phyloP scores from a whole-genome alignment of 208 protist species.

The Leishmania gerbilli region DNA sequence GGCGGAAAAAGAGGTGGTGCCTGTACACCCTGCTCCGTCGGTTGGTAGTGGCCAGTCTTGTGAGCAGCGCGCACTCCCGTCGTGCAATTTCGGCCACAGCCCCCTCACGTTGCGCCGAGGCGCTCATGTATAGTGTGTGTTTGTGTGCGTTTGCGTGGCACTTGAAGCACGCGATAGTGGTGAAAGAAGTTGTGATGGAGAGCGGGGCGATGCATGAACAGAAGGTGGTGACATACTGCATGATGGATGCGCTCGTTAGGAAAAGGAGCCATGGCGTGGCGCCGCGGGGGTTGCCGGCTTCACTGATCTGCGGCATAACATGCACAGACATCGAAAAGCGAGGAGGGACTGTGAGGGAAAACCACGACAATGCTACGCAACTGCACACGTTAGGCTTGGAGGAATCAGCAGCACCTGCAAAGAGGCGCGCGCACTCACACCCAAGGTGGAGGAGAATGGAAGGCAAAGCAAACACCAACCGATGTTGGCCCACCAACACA shows the following conservation, averaged over 20 bases:
- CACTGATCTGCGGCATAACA: background rate
- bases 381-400: background rate
- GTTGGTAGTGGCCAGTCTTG: conserved; percentile 19
- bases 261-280: background rate
- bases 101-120: background rate
- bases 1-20: conserved; percentile 59
- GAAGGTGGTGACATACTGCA: background rate
- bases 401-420: background rate
- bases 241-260: background rate
- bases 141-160: background rate
- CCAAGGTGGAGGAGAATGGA: background rate
- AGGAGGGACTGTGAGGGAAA: background rate
- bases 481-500: background rate
- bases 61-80: conserved; percentile 18
- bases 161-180: background rate
- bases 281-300: background rate
- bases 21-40: conserved; percentile 46
- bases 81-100: conserved; percentile 7
- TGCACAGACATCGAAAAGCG: background rate
- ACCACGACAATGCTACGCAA: background rate
- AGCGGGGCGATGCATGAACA: background rate
- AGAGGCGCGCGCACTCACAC: background rate
- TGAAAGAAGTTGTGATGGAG: background rate
- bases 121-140: conserved; percentile 8
- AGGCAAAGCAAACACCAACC: background rate